These are phyloP conservation scores for Auricularia cornea DNA, from an alignment of 768 basidiomycete genomes.

Conservation along the genomic window DNA sequence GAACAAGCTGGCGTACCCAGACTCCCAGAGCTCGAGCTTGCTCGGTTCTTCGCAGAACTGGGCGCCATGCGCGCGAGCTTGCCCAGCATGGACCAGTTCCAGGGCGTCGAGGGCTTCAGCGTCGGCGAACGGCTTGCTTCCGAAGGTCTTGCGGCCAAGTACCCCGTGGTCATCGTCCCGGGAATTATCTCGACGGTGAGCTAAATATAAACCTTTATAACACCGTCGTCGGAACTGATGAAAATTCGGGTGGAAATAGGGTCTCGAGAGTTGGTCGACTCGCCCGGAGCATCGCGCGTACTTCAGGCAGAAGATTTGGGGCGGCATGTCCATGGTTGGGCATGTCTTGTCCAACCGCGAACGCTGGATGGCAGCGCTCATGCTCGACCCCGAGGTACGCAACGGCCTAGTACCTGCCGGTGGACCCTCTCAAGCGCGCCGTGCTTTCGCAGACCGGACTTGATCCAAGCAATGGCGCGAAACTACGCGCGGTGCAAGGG, in stretches of 20 bases:
- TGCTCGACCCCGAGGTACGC: slow-evolving; percentile 63
- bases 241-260: too few relatives aligned
- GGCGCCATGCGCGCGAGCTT: slow-evolving; percentile 6
- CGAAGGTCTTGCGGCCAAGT: slow-evolving; percentile 40
- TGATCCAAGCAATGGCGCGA: slow-evolving; percentile 31
- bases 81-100: slow-evolving; percentile 16
- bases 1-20: background rate
- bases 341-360: slow-evolving; percentile 79
- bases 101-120: slow-evolving; percentile 11
- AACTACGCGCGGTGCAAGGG: slow-evolving; percentile 45
- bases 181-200: slow-evolving; percentile 82
- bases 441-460: slow-evolving; percentile 27
- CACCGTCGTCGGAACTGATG: too few relatives aligned
- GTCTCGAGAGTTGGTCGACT: slow-evolving; percentile 92
- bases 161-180: slow-evolving; percentile 81
- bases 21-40: background rate
- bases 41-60: background rate
- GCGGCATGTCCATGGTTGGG: slow-evolving; percentile 56
- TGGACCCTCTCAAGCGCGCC: background rate
- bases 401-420: slow-evolving; percentile 7
- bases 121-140: slow-evolving; percentile 19
- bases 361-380: slow-evolving; percentile 82
- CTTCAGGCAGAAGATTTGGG: slow-evolving; percentile 78
- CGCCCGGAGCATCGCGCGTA: slow-evolving; percentile 74
- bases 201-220: too few relatives aligned